Conservation (phyloP, 2,329 filamentous ascomycete species). For the Tolypocladium ophioglossoides region DNA sequence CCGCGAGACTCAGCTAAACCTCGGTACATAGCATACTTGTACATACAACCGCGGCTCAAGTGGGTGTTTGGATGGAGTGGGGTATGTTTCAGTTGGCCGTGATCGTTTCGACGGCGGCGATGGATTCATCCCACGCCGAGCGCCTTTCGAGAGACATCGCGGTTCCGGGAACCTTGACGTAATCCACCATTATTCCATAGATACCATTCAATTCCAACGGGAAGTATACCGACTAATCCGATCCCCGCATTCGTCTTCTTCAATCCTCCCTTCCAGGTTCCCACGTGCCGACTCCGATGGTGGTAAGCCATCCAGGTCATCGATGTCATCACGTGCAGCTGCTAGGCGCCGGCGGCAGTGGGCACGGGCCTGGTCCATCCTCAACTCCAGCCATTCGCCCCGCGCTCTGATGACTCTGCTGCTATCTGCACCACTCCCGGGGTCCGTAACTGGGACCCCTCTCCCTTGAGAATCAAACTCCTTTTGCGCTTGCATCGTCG, state of each 20-base stretch:
- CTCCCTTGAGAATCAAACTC: conserved; percentile 2
- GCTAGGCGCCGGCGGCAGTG: background rate
- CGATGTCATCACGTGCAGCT: background rate
- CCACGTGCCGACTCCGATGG: conserved; percentile 9
- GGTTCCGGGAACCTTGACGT: too few species aligned
- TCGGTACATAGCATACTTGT: too few species aligned
- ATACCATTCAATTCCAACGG: background rate
- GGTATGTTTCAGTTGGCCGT: too few species aligned
- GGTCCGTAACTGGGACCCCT: conserved; percentile 24
- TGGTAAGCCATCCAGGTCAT: background rate
- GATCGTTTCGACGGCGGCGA: too few species aligned
- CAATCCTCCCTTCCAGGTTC: background rate
- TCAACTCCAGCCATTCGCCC: conserved; percentile 20
- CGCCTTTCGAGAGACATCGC: background rate
- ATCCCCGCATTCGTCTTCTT: conserved; percentile 1
- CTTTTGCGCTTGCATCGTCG: background rate
- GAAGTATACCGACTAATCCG: too few species aligned
- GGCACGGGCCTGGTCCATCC: background rate
- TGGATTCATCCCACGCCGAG: background rate
- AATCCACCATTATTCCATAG: background rate
- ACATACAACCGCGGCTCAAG: background rate
- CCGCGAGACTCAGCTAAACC: conserved; percentile 1
- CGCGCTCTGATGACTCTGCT: conserved; percentile 20
- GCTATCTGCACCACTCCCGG: conserved; percentile 18
- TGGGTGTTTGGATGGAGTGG: too few species aligned